Conservation (phyloP, 2,329 filamentous ascomycete genomes). For the Tolypocladium album region DNA sequence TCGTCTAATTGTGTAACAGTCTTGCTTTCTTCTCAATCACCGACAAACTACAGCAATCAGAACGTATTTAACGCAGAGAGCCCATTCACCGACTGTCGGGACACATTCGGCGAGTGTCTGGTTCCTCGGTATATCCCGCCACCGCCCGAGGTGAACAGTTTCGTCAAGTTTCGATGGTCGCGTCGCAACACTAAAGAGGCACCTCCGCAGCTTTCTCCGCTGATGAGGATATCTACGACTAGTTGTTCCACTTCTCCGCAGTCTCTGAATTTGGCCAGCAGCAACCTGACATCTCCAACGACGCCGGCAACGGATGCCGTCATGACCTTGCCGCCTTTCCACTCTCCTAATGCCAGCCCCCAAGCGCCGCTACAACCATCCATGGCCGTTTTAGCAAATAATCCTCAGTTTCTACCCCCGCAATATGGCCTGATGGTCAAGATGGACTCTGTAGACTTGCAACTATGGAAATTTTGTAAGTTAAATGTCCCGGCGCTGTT, state of each 20-base stretch:
- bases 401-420: neutral
- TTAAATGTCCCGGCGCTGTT: no score
- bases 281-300: neutral
- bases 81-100: neutral
- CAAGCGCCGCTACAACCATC: neutral
- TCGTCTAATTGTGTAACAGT: neutral
- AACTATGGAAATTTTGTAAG: neutral
- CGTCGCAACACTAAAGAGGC: neutral
- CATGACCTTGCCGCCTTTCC: neutral
- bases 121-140: neutral
- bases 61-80: neutral
- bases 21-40: neutral
- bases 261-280: neutral
- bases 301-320: neutral
- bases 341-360: neutral
- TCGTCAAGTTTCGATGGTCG: neutral
- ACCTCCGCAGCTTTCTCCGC: neutral
- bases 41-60: neutral
- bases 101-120: neutral
- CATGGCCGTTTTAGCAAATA: neutral
- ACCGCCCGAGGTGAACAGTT: neutral
- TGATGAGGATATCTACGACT: neutral
- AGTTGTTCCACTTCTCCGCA: neutral
- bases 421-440: neutral
- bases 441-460: neutral